A percentile compares a stretch with the other conserved stretches of the same genome.
Evolutionary conservation across 139 green algal genomes (phyloP).

Genomic region (Bryopsis sp.): DNA sequence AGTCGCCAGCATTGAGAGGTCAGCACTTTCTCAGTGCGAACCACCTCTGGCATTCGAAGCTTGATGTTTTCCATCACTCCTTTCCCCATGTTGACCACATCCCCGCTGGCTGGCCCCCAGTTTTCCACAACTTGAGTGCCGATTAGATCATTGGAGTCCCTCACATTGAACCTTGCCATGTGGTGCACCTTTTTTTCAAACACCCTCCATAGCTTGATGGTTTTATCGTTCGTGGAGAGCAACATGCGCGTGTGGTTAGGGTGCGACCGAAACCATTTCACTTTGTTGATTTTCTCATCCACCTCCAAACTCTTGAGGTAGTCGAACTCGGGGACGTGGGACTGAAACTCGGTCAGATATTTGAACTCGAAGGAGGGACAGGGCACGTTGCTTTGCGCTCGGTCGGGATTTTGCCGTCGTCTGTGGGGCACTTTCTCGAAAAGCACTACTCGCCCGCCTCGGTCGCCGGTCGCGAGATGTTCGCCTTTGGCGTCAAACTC

Average conservation of each 20-base stretch:
- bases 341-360: slow-evolving; percentile 99
- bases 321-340: slow-evolving; percentile 98
- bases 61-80: background rate
- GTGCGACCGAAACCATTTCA: slow-evolving; percentile 69
- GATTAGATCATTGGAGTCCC: slow-evolving; percentile 4
- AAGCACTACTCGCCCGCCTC: slow-evolving; percentile 91
- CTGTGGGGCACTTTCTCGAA: slow-evolving; percentile 90
- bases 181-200: slow-evolving; percentile 10
- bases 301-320: slow-evolving; percentile 99
- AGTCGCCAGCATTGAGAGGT: slow-evolving; percentile 44
- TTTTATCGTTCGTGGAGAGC: slow-evolving; percentile 96
- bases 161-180: slow-evolving; percentile 23
- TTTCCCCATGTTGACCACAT: background rate
- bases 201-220: slow-evolving; percentile 90
- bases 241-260: slow-evolving; percentile 54
- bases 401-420: slow-evolving; percentile 24
- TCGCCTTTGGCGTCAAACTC: slow-evolving; percentile 90
- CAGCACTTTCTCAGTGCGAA: slow-evolving; percentile 39
- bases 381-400: background rate
- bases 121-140: no score
- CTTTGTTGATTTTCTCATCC: slow-evolving; percentile 99
- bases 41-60: slow-evolving; percentile 22
- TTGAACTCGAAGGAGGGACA: slow-evolving; percentile 52
- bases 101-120: no score
- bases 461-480: slow-evolving; percentile 91